Conservation (phyloP, 1,284 basidiomycete genomes). For the Heliocybe sulcata region DNA sequence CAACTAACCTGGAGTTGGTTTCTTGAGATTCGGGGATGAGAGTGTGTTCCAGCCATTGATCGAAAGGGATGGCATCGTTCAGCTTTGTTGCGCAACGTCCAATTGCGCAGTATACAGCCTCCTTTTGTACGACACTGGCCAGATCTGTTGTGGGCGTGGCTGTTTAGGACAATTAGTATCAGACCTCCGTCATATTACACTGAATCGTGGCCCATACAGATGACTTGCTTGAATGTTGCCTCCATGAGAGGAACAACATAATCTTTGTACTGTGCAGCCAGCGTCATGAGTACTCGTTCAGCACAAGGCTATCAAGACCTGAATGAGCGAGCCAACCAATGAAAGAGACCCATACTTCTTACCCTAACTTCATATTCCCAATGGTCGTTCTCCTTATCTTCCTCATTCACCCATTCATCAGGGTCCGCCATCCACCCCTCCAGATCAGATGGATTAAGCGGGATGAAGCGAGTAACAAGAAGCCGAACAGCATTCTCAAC, state of each 20-base stretch:
- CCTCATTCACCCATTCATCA: constrained; percentile 84
- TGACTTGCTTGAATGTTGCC: constrained; percentile 45
- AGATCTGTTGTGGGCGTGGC: constrained; percentile 53
- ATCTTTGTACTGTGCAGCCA: constrained; percentile 69
- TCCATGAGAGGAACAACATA: constrained; percentile 70
- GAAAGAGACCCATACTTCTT: constrained; percentile 18
- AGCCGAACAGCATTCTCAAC: constrained; percentile 74
- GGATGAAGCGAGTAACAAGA: constrained; percentile 78
- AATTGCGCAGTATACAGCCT: constrained; percentile 84
- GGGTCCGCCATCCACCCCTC: constrained; percentile 78
- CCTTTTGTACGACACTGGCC: constrained; percentile 66
- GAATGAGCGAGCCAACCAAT: not conserved
- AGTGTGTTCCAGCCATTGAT: constrained; percentile 55
- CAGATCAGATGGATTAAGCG: constrained; percentile 71
- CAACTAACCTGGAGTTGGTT: constrained; percentile 46
- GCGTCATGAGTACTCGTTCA: constrained; percentile 78
- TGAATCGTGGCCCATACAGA: constrained; percentile 32
- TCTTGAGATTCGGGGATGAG: constrained; percentile 52
- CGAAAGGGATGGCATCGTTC: constrained; percentile 56
- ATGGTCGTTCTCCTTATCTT: constrained; percentile 80
- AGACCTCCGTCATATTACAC: not conserved
- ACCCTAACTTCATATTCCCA: constrained; percentile 89
- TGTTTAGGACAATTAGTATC: constrained; percentile 16
- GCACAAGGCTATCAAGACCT: constrained; percentile 62
- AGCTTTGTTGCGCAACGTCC: constrained; percentile 75